Conservation (phyloP, 495 filamentous ascomycete species). For the Rusavskia elegans region DNA sequence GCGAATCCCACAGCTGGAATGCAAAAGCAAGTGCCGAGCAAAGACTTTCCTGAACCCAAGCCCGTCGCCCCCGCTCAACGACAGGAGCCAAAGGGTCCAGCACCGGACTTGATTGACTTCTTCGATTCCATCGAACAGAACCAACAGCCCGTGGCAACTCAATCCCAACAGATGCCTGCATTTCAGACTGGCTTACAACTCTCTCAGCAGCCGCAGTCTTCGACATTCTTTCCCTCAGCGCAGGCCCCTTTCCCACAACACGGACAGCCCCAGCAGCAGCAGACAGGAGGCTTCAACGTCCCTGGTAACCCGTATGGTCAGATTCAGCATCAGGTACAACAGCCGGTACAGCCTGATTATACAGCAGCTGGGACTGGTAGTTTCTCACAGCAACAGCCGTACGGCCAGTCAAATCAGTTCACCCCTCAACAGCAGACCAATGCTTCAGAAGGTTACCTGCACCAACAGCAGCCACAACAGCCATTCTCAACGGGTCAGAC, state of each 20-base stretch:
- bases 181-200: constrained; percentile 27
- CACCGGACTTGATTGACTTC: constrained; percentile 87
- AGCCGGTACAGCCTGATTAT: constrained; percentile 35
- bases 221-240: constrained; percentile 30
- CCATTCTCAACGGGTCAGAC: constrained; percentile 24
- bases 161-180: constrained; percentile 24
- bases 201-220: constrained; percentile 20
- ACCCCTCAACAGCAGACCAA: constrained; percentile 42
- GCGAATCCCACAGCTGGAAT: constrained; percentile 10
- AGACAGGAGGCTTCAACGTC: constrained; percentile 14
- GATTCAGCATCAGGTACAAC: constrained; percentile 31
- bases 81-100: constrained; percentile 40
- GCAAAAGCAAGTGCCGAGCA: constrained; percentile 14
- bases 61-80: constrained; percentile 14
- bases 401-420: constrained; percentile 35
- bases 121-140: constrained; percentile 95
- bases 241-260: constrained; percentile 14
- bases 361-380: constrained; percentile 76
- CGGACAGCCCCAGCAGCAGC: constrained; percentile 29
- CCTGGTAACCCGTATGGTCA: constrained; percentile 44
- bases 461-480: constrained; percentile 19
- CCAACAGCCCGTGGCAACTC: constrained; percentile 53
- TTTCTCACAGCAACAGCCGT: constrained; percentile 45
- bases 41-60: constrained; percentile 14
- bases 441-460: neutral